Base-by-base conservation (phyloP, 2,329 filamentous ascomycete genomes). In the Trichophyton benhamiae region DNA sequence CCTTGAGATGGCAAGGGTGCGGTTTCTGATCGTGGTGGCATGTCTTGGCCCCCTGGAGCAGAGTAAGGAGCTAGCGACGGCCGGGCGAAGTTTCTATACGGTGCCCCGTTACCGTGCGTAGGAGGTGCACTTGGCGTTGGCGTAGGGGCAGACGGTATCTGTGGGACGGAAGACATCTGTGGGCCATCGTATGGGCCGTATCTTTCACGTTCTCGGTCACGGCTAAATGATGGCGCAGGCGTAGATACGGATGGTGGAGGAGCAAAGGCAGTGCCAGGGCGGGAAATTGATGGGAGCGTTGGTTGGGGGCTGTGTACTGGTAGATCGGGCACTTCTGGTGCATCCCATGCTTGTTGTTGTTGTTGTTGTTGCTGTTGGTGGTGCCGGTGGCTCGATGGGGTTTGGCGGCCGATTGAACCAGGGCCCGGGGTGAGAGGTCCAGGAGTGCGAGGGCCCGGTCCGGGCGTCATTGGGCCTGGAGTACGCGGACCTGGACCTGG, bases 401-500 rank as follows among this genome's bases (percentile, higher is more conserved):
- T 62, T 62, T 59, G 66, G 64, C 17, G 22, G n/a, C 44, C 30
- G 27, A 25, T 30, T 17, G 27, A 33, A 27, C 52, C 44, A 30
- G 53, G 27, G 2, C 25, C 42, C 13, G 60, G 60, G 2, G 58
- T 58, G 11, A 49, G 48, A 53, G 49, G 30, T 20, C 44, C 52
- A 22, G 38, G 52, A 27, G 61, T 62, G 11, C 53, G 33, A 15
- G 59, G 55, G 17, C 20, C 55, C n/a, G 61, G 59, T 22, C 20
- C 61, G 2, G 57, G 57, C 3, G 42, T 27, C 33, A 55, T 8
- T 17, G 59, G 63, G 1, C 57, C 63, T 67, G 70, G 36, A 66
- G 65, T 59, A 70, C 68, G 17, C 67, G 65, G 22, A 67, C 68
- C 46, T 61, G 59, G 55, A 13, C 20, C 55, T 13, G 61, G 59